These are phyloP conservation scores for Cladorrhinum sp. DNA, from an alignment of 2,329 filamentous ascomycete species.

Conservation along the genomic window DNA sequence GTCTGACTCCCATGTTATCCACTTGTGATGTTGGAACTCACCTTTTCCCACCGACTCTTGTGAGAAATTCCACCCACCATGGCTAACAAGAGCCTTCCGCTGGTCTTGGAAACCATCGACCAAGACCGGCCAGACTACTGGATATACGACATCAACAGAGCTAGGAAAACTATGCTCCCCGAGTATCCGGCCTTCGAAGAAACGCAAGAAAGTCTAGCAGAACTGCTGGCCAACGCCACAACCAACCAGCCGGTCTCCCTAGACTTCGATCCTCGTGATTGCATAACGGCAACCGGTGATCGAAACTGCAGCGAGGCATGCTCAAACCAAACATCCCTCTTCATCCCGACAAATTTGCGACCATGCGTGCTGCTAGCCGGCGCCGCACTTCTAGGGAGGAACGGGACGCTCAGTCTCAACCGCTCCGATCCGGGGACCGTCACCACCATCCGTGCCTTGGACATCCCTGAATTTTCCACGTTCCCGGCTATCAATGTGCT, in stretches of 20 bases:
- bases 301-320: background rate
- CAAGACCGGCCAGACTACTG: no score
- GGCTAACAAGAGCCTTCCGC: no score
- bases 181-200: background rate
- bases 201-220: background rate
- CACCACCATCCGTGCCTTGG: background rate
- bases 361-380: constrained; percentile 10
- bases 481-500: background rate
- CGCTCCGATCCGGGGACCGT: background rate
- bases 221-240: background rate
- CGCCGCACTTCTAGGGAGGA: constrained; percentile 8
- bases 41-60: no score
- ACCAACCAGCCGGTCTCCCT: background rate
- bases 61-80: no score
- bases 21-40: no score
- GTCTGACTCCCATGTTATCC: no score
- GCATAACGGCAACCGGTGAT: background rate
- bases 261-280: background rate
- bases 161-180: no score
- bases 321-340: constrained; percentile 4
- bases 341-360: constrained; percentile 10
- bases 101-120: no score
- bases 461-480: background rate
- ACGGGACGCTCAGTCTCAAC: background rate
- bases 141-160: no score